phyloP scores from a whole-genome alignment of 768 basidiomycete genomes.

The Pulveroboletus sp. region DNA sequence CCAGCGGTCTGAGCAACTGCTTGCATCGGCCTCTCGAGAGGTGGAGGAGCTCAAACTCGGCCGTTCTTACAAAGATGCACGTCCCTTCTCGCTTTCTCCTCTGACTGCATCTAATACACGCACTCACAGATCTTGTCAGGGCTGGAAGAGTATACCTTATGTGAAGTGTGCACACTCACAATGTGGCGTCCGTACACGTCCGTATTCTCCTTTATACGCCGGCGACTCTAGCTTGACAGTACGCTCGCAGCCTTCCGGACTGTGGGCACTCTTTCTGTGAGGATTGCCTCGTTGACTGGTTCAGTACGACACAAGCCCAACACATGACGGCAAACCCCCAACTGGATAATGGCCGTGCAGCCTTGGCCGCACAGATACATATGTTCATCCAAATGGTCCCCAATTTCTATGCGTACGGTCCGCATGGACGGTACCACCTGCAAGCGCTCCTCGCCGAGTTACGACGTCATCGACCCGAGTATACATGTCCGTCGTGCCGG shows the following conservation, averaged over 20 bases:
- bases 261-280: constrained; percentile 73
- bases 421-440: constrained; percentile 15
- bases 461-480: constrained; percentile 41
- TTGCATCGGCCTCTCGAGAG: constrained; percentile 12
- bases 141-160: constrained; percentile 52
- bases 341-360: constrained; percentile 33
- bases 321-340: constrained; percentile 46
- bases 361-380: constrained; percentile 14
- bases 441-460: constrained; percentile 16
- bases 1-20: constrained; percentile 4
- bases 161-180: constrained; percentile 58
- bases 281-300: constrained; percentile 54
- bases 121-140: constrained; percentile 35
- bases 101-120: not conserved
- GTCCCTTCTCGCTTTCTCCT: not conserved
- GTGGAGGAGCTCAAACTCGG: constrained; percentile 20
- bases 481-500: constrained; percentile 68
- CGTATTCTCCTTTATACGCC: constrained; percentile 22
- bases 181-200: constrained; percentile 70
- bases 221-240: not conserved
- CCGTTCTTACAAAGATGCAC: constrained; percentile 6
- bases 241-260: constrained; percentile 43
- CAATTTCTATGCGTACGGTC: constrained; percentile 16
- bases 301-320: constrained; percentile 43
- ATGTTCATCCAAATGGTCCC: constrained; percentile 18